Conservation (phyloP, 169 alveolate genomes). For the Plasmodium vinckei region DNA sequence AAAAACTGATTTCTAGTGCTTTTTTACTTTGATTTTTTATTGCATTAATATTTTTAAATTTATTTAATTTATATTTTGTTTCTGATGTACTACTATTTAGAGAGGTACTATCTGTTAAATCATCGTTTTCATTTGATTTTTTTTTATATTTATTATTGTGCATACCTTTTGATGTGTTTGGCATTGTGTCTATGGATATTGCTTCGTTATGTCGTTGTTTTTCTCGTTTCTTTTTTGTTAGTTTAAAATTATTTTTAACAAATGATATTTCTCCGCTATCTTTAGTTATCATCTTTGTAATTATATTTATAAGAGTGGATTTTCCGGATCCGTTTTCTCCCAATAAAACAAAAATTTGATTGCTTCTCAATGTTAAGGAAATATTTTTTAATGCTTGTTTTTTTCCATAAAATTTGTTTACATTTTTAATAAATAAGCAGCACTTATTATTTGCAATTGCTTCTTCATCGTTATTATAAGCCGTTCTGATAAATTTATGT, state of each 20-base stretch:
- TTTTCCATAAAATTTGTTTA: constrained; percentile 60
- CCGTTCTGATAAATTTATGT: not conserved
- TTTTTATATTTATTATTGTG: not conserved
- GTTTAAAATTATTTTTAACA: not conserved
- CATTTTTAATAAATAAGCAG: constrained; percentile 28
- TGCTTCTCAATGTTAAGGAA: constrained; percentile 33
- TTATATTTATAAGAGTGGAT: constrained; percentile 68
- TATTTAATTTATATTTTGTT: no score
- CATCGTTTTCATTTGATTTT: not conserved
- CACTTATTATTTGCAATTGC: not conserved
- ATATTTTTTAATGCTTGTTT: constrained; percentile 47
- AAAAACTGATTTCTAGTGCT: constrained; percentile 32
- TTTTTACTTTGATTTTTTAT: not conserved
- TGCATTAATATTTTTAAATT: not conserved
- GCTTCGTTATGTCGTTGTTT: not conserved
- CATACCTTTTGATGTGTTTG: not conserved
- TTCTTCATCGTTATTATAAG: not conserved
- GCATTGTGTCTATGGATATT: not conserved
- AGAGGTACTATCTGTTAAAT: not conserved
- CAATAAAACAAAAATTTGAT: constrained; percentile 50
- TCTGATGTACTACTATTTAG: not conserved
- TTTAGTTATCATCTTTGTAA: constrained; percentile 47
- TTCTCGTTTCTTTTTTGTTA: not conserved
- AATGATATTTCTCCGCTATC: constrained; percentile 55
- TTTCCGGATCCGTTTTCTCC: constrained; percentile 76